Conservation (phyloP, 2,329 filamentous ascomycete genomes). For the Colletotrichum nymphaeae region DNA sequence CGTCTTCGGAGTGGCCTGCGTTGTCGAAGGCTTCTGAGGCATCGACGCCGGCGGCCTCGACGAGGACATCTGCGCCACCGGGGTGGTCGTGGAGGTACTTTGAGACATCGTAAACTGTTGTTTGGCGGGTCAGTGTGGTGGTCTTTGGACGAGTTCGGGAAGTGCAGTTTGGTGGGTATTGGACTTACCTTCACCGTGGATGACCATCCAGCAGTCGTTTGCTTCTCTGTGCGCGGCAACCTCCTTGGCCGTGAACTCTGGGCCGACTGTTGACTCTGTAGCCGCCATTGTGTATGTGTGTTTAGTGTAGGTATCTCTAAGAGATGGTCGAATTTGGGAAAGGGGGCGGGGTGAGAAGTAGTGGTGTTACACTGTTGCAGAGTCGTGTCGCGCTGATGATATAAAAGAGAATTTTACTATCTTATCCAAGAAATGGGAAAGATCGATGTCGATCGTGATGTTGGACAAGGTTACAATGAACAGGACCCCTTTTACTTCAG, state of each 20-base stretch:
- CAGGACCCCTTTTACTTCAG: not conserved
- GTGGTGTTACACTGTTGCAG: not conserved
- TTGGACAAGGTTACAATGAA: not conserved
- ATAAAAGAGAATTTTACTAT: conserved; percentile 10
- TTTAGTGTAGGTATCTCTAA: conserved; percentile 6
- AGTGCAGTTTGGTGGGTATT: not conserved
- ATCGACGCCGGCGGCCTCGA: conserved; percentile 83
- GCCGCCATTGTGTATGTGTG: conserved; percentile 15
- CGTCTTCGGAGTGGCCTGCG: conserved; percentile 81
- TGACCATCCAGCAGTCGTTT: conserved; percentile 64
- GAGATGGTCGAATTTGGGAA: not conserved
- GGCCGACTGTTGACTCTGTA: conserved; percentile 31
- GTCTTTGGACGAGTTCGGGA: not conserved
- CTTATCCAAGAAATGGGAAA: not conserved
- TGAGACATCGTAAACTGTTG: conserved; percentile 67
- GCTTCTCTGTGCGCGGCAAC: conserved; percentile 61
- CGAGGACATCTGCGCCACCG: conserved; percentile 81
- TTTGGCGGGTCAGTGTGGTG: not conserved
- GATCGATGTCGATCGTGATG: not conserved
- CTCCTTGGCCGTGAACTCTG: conserved; percentile 50
- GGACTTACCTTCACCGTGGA: conserved; percentile 64
- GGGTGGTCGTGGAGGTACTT: conserved; percentile 70
- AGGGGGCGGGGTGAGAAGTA: not conserved
- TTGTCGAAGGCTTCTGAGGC: conserved; percentile 85
- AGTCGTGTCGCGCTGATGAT: not conserved